Base-by-base conservation (phyloP, 768 basidiomycete species). In the Auricularia heimuer region DNA sequence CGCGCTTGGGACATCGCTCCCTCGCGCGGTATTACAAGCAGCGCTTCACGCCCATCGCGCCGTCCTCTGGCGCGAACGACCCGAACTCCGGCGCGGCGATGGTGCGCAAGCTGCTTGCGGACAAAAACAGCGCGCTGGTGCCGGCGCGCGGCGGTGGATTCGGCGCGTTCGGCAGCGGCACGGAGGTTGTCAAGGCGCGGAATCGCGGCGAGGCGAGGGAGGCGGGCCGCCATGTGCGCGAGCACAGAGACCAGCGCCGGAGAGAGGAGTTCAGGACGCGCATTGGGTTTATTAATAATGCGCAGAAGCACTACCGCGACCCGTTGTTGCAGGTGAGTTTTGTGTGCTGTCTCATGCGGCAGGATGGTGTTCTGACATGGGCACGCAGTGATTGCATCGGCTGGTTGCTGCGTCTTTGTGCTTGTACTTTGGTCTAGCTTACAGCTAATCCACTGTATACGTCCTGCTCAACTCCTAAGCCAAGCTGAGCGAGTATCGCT, bases 181-280 rank as follows among this genome's bases (percentile, higher is more conserved):
- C 83, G 7, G 84, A 92, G 37, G 89, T 94, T 10, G 83, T 98
- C 67, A 92, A 88, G 73, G 96, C 94, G 24, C 82, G 93, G 62
- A 98, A 98, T 77, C 82, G 82, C n/a, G 97, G 97, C 2, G 96
- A 98, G 77, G 97, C 97, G 14, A 83, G 84, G 68, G 89, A 98
- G 75, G 96, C 96, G 24, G 92, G 88, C 14, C 82, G 92, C 58
- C 92, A 95, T 75, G 83, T 92, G 1, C 80, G 86, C 64, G 89
- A 94, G 71, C 90, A 89, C 77, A 81, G 89, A 67, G 95, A 97
- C 72, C 86, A 90, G 73, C 84, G 79, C 70, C 80, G 85, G 62
- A 82, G 83, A 66, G 90, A 96, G 72, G 84, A 88, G 42, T 94
- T 93, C 81, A 92, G 87, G 77, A 93, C 92, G 4, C 85, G 82